These are phyloP conservation scores for Rosa rugosa DNA, from an alignment of 306 rosid genomes.

Conservation along the genomic window DNA sequence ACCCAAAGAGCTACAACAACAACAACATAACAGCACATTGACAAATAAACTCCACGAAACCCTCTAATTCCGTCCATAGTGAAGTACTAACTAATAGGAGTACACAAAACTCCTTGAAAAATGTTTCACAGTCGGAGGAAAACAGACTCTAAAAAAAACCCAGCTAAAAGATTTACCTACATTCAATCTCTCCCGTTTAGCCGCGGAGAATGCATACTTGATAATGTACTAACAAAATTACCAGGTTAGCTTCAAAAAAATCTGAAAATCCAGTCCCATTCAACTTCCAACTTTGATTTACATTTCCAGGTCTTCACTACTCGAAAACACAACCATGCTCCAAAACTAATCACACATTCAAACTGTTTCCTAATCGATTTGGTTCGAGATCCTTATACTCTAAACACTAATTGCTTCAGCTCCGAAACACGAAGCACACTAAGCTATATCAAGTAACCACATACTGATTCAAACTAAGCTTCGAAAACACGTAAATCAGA, in stretches of 20 bases:
- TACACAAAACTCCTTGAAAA: slow-evolving; percentile 4
- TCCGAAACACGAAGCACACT: no score
- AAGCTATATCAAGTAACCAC: no score
- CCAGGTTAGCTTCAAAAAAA: no score
- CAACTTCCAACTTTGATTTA: not conserved
- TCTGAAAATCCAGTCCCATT: no score
- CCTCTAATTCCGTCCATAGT: no score
- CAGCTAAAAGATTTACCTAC: not conserved
- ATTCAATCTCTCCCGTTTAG: slow-evolving; percentile 7
- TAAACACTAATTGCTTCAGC: not conserved
- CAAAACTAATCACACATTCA: not conserved
- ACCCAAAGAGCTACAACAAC: not conserved
- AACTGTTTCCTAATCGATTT: not conserved
- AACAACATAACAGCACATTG: not conserved
- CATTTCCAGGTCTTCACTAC: not conserved
- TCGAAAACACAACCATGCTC: not conserved
- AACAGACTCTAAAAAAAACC: slow-evolving; percentile 19
- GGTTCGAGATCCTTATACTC: not conserved
- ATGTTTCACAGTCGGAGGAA: not conserved
- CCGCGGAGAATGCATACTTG: slow-evolving; percentile 16
- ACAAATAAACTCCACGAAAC: no score
- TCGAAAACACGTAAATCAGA: not conserved
- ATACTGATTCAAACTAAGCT: not conserved
- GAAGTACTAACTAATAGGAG: not conserved
- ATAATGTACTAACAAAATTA: no score